Evolutionary conservation across 176 grass and related monocot species (phyloP), one percentile per base, ranked within the genome.

Genomic region (Tuctoria greenei): DNA sequence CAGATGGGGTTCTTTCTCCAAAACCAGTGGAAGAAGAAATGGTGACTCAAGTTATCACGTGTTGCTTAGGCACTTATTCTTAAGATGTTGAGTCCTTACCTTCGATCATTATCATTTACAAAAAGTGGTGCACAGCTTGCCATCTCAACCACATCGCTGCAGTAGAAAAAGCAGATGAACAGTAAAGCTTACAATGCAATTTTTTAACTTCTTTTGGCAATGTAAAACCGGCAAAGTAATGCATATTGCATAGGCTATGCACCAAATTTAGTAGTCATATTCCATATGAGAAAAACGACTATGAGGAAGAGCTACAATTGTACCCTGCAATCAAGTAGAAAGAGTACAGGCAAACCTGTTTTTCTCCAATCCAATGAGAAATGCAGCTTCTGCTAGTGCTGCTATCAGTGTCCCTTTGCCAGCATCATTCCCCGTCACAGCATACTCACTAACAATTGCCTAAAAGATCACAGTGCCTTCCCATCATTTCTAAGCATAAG

Each of bases 401-500:
- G 91, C 95, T 73, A 92, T 64, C 70, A 98, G 91, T 59, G 91
- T 98, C 81, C 88, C 95, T 70, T 55, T 83, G 61, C 95, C 95
- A 40, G 91, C 88, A 84, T 93, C 88, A 36, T 66, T 85, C 40
- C 88, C 87, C 43, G 87, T 93, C 73, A 97, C 93, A 52, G 93
- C 90, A 26, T 93, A 97, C 67, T 97, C 93, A 55, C 93, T 93
- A 77, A 97, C 86, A 87, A 93, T 91, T 64, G 93, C 93, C 90
- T 97, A 15, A 47, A 75, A 21, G 40, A 6, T 31, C 15, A 80
- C 14, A 74, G 47, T 78, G 4, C 9, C 75, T 61, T 61, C 40
- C 24, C 16, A 46, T 86, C 18, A 71, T 80, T 37, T 62, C 47
- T 13, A 61, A 46, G 4, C 12, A 46, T 25, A 9, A 25, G 64